phyloP scores from a whole-genome alignment of 2,329 filamentous ascomycete genomes.

The Xylaria sp. region DNA sequence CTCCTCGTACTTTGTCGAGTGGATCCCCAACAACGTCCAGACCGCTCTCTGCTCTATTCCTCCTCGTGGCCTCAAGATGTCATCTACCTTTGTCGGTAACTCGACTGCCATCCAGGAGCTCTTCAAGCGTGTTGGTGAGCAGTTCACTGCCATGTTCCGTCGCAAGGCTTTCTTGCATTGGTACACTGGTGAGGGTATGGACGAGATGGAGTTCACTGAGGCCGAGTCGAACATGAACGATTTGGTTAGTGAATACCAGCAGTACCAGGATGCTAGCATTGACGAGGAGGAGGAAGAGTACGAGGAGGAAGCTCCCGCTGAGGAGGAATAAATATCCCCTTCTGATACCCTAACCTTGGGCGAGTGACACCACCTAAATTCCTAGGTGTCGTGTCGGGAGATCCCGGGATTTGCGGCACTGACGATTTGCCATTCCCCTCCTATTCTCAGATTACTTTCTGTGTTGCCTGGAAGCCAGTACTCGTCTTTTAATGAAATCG shows the following conservation, averaged over 20 bases:
- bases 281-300: constrained; percentile 98
- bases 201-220: constrained; percentile 99
- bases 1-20: constrained; percentile 99
- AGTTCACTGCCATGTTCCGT: constrained; percentile 99
- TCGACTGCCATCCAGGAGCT: constrained; percentile 99
- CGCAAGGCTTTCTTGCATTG: constrained; percentile 99
- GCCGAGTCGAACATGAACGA: constrained; percentile 99
- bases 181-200: constrained; percentile 99
- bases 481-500: constrained; percentile 44
- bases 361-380: constrained; percentile 33
- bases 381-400: constrained; percentile 33
- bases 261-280: constrained; percentile 99
- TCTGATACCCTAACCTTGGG: constrained; percentile 38
- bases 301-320: constrained; percentile 81
- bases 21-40: constrained; percentile 99
- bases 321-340: constrained; percentile 58
- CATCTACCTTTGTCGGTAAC: constrained; percentile 98
- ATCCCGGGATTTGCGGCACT: constrained; percentile 32
- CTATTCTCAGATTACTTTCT: constrained; percentile 42
- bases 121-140: constrained; percentile 99
- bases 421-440: constrained; percentile 37
- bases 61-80: constrained; percentile 98
- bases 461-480: constrained; percentile 42
- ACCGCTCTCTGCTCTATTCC: constrained; percentile 99
- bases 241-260: constrained; percentile 99